Base-by-base conservation (phyloP, 1,284 basidiomycete genomes). In the Mycena sp. region DNA sequence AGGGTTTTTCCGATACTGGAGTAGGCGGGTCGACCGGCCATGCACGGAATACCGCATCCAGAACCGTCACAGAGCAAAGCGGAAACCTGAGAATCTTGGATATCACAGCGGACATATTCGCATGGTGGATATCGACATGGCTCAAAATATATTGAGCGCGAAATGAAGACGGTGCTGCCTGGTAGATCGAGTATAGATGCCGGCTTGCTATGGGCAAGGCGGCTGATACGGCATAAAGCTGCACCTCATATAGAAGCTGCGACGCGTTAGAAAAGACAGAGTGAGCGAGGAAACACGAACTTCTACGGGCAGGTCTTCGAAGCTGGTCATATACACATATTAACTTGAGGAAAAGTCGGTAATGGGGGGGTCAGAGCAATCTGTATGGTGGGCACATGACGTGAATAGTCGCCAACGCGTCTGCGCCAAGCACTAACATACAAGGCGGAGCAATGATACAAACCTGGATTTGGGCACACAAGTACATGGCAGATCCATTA, bases 171-270 rank as follows among this genome's bases (percentile, higher is more conserved):
- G 87, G 82, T 0, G 89, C 80, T 5, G 75, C 72, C 26, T 81
- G 77, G 75, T 90, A 89, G 6, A 89, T 77, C 6, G 73, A 55
- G 64, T 86, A 74, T 21, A 93, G 73, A 41, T 80, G 75, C 61
- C 75, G 82, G 70, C 82, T 89, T 28, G 83, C 79, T 46, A 78
- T 76, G 1, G 92, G 91, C 17, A 95, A 77, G 43, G 74, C 69
- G 30, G 84, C 78, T 16, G 89, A 93, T 11, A 84, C 75, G 0
- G 91, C 86, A 63, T 81, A 83, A 14, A 90, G 80, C 65, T 94
- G 89, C 25, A 95, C 83, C 58, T 92, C 86, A 68, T 91, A 89
- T 0, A 94, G 74, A 5, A 95, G 79, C 93, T 94, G 63, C 6
- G 25, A 38, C 19, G 55, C 10, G 23, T 57, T n/a, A 44, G 56